Percentiles rank a stretch among this genome's conserved stretches.
Conservation (phyloP, 1,139 yeast species). For the Saccharomyces hybrid region DNA sequence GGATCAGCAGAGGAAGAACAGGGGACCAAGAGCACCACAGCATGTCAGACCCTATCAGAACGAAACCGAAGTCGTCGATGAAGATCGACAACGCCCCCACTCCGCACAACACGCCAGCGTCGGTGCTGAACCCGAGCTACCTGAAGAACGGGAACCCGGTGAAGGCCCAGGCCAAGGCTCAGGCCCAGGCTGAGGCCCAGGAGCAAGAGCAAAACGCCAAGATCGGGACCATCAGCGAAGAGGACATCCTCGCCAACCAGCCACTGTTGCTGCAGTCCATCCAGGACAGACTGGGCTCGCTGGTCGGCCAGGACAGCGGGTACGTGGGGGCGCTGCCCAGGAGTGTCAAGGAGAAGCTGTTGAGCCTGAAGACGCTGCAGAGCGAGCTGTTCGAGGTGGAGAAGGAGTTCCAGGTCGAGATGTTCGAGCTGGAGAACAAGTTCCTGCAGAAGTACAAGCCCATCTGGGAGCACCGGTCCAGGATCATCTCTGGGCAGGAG, state of each 20-base stretch:
- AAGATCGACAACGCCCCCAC: slow-evolving; percentile 93
- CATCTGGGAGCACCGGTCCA: slow-evolving; percentile 63
- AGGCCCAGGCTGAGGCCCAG: slow-evolving; percentile 23
- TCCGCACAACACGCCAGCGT: slow-evolving; percentile 97
- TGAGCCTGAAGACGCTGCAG: slow-evolving; percentile 81
- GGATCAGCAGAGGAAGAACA: neutral
- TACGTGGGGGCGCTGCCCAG: slow-evolving; percentile 76
- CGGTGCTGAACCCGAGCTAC: slow-evolving; percentile 64
- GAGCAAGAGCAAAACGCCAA: slow-evolving; percentile 17
- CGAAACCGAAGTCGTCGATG: slow-evolving; percentile 33
- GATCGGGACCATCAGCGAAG: slow-evolving; percentile 70
- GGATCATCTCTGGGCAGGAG: slow-evolving; percentile 59
- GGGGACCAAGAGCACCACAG: neutral
- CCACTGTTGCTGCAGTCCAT: slow-evolving; percentile 45
- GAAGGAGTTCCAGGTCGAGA: slow-evolving; percentile 84
- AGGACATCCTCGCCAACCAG: slow-evolving; percentile 30
- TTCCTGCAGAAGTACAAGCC: slow-evolving; percentile 71
- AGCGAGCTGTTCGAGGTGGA: slow-evolving; percentile 74
- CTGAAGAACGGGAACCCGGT: slow-evolving; percentile 64
- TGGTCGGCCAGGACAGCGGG: slow-evolving; percentile 83
- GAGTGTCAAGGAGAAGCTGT: slow-evolving; percentile 65
- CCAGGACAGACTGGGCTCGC: slow-evolving; percentile 77
- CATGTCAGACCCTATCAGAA: slow-evolving; percentile 32
- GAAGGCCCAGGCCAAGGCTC: slow-evolving; percentile 50
- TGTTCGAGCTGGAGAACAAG: slow-evolving; percentile 78